These are phyloP conservation scores for Fraxinus angustifolia DNA, from an alignment of 305 asterid genomes.

Conservation along the genomic window DNA sequence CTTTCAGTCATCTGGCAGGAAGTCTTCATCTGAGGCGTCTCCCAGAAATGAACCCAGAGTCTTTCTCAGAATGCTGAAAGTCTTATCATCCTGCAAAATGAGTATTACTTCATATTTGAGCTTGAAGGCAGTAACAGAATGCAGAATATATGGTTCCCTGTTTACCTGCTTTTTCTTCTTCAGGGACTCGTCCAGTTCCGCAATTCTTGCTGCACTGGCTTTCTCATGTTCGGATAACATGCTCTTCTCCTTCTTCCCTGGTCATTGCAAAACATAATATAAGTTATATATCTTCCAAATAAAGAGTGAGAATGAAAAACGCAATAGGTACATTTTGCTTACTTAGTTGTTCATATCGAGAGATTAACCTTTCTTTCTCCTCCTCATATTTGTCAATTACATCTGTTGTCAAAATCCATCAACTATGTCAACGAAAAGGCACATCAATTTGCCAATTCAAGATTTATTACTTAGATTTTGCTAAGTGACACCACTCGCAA, in stretches of 20 bases:
- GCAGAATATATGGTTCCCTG: neutral
- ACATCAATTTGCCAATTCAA: neutral
- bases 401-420: constrained; percentile 43
- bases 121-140: neutral
- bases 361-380: constrained; percentile 61
- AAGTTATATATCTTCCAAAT: neutral
- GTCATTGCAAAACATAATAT: neutral
- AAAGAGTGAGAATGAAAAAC: neutral
- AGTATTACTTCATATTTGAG: neutral
- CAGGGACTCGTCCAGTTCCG: constrained; percentile 80
- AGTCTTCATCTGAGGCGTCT: constrained; percentile 86
- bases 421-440: neutral
- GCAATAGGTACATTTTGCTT: constrained; percentile 30
- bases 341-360: constrained; percentile 79
- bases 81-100: constrained; percentile 69
- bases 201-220: constrained; percentile 52
- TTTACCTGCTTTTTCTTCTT: constrained; percentile 91
- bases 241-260: constrained; percentile 87
- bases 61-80: constrained; percentile 80
- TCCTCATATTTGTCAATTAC: constrained; percentile 72
- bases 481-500: neutral
- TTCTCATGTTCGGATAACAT: constrained; percentile 72
- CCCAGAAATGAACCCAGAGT: constrained; percentile 84
- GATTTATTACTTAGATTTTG: neutral
- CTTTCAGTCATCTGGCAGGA: constrained; percentile 71